Evolutionary conservation across 768 basidiomycete species (phyloP).

Genomic region (Dioszegia hungarica): DNA sequence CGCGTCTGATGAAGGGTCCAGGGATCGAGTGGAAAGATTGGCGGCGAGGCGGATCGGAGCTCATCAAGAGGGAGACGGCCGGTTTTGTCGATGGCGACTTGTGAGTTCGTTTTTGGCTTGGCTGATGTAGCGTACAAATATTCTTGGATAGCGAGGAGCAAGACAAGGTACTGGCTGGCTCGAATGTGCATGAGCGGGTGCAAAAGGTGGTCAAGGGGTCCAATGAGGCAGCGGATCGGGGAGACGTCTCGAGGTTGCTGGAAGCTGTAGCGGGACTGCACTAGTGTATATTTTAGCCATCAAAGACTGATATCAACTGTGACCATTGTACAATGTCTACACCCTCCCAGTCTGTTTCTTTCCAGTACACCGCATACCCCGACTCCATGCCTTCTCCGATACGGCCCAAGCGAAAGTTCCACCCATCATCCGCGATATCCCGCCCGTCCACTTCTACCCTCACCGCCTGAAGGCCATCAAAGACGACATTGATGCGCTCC

Average conservation of each 20-base stretch:
- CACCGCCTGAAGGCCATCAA: slow-evolving; percentile 1
- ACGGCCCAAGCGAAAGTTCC: slow-evolving; percentile 12
- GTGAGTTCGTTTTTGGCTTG: slow-evolving; percentile 24
- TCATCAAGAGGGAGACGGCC: slow-evolving; percentile 31
- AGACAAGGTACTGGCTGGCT: slow-evolving; percentile 27
- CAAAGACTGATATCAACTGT: not conserved
- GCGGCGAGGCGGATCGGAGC: slow-evolving; percentile 24
- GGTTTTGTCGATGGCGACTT: slow-evolving; percentile 49
- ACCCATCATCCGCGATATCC: not conserved
- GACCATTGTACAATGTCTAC: not conserved
- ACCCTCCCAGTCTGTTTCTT: slow-evolving; percentile 6
- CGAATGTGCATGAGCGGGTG: slow-evolving; percentile 24
- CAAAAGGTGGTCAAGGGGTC: slow-evolving; percentile 5
- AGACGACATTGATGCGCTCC: slow-evolving; percentile 25
- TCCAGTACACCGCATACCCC: slow-evolving; percentile 25
- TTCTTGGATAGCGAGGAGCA: slow-evolving; percentile 31
- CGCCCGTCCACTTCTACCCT: slow-evolving; percentile 13
- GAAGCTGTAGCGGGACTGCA: slow-evolving; percentile 36
- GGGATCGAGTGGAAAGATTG: slow-evolving; percentile 17
- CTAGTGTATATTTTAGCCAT: slow-evolving; percentile 8
- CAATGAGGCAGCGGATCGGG: slow-evolving; percentile 11
- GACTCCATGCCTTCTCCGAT: slow-evolving; percentile 10
- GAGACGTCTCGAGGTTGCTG: slow-evolving; percentile 34
- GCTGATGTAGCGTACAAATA: slow-evolving; percentile 35
- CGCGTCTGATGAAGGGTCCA: slow-evolving; percentile 29